Conservation (phyloP, 1,284 basidiomycete genomes). For the Ceratobasidium sp. region DNA sequence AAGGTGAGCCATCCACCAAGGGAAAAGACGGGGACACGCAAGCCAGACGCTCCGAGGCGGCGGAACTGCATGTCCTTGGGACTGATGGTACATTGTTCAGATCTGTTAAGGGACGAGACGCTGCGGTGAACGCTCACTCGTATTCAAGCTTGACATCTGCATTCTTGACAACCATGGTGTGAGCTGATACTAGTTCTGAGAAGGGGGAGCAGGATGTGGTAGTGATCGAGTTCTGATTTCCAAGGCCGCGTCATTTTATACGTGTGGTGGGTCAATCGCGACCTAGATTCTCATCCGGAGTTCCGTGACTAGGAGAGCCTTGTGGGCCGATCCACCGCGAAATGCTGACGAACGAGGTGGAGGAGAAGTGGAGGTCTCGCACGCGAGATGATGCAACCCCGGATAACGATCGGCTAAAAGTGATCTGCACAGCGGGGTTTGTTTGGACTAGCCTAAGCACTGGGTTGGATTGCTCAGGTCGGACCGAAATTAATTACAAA, state of each 20-base stretch:
- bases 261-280: background rate
- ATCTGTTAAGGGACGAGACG: background rate
- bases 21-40: conserved; percentile 50
- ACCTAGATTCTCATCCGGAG: background rate
- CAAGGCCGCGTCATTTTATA: conserved; percentile 8
- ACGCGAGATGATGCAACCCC: background rate
- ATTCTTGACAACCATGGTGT: conserved; percentile 41
- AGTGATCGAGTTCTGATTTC: background rate
- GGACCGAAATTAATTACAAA: conserved; percentile 5
- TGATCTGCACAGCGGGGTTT: background rate
- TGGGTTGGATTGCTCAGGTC: background rate
- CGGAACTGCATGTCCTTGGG: conserved; percentile 70
- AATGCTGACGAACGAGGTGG: background rate
- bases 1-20: conserved; percentile 50
- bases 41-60: conserved; percentile 51
- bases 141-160: conserved; percentile 43
- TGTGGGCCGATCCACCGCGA: background rate
- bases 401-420: conserved; percentile 4
- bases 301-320: background rate
- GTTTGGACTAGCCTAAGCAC: background rate
- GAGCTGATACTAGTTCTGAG: background rate
- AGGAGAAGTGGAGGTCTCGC: conserved; percentile 17
- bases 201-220: background rate
- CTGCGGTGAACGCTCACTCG: background rate
- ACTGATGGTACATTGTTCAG: conserved; percentile 6